Base-by-base conservation (phyloP, 805 yeast species). In the Ogataea wickerhamii region DNA sequence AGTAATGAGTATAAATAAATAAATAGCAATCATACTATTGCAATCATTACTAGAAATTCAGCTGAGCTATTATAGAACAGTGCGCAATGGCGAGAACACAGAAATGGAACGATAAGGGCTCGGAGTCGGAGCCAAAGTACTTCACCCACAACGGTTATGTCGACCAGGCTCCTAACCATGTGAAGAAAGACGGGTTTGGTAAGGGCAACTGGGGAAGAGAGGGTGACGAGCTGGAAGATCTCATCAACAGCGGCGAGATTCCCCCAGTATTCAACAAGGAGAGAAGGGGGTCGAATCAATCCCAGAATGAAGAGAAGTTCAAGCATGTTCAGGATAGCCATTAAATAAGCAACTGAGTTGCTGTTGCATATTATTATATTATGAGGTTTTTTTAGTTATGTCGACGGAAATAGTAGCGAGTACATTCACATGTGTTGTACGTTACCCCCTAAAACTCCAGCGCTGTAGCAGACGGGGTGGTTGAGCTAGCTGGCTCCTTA, bases 131-230 rank as follows among this genome's bases (percentile, higher is more conserved):
- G 55, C 87, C 82, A 63, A 80, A 76, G 56, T 87, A 76, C 76
- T 88, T 87, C 61, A 82, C 89, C 40, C 89, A 82, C 58, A 74
- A 76, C 52, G 95, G 95, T 14, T 73, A 73, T 54, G 61, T 61
- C 44, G 80, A 82, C 51, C 72, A 77, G 37, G 78, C 81, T 45
- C 95, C 96, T 38, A 79, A 78, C 55, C 76, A 78, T 53, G 76
- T 83, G 40, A 87, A 87, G 74, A 87, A 85, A 59, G 73, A 73
- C 41, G 97, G 97, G 34, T 82, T 82, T 23, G 97, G 97, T 32
- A 80, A 78, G 52, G 82, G 80, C 48, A 87, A 87, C 55, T 87
- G 96, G 95, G 97, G 97, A 30, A 66, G 70, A 43, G 73, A 78
- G 6, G 91, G 88, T 21, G 95, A 85, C 51, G 95, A 87, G 52